Conservation (phyloP, 2,329 filamentous ascomycete species). For the Rosellinia necatrix region DNA sequence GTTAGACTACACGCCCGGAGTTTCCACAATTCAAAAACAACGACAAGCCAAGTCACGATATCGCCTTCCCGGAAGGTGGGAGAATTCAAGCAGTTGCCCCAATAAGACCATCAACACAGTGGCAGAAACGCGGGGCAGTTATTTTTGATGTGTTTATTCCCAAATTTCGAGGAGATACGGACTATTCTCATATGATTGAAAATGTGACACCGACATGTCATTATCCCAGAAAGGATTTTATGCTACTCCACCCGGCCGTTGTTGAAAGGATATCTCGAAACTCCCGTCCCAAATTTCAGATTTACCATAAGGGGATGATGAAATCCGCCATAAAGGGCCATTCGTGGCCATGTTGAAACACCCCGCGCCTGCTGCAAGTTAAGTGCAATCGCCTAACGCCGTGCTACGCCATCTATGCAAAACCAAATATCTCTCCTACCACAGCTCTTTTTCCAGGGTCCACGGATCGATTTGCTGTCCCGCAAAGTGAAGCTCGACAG, state of each 20-base stretch:
- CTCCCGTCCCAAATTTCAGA: constrained; percentile 3
- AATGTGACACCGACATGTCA: neutral
- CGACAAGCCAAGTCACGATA: no score
- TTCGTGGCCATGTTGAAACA: constrained; percentile 19
- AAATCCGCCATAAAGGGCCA: constrained; percentile 10
- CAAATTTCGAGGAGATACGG: neutral
- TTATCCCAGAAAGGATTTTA: neutral
- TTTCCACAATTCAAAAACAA: no score
- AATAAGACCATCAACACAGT: no score
- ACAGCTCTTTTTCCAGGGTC: neutral
- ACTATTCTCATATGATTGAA: neutral
- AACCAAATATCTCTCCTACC: neutral
- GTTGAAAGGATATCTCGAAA: constrained; percentile 42
- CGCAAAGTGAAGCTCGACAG: neutral
- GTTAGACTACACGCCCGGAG: no score
- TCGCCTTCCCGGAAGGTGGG: no score
- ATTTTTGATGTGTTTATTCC: no score
- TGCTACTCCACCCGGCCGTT: constrained; percentile 30
- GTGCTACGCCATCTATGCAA: constrained; percentile 11
- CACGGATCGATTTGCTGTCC: neutral
- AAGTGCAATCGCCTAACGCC: constrained; percentile 32
- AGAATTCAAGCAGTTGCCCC: no score
- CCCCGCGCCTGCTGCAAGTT: constrained; percentile 30
- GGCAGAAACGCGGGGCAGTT: no score
- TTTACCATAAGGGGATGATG: constrained; percentile 19